Evolutionary conservation across 306 rosid genomes (phyloP).

Genomic region (Urtica urens): DNA sequence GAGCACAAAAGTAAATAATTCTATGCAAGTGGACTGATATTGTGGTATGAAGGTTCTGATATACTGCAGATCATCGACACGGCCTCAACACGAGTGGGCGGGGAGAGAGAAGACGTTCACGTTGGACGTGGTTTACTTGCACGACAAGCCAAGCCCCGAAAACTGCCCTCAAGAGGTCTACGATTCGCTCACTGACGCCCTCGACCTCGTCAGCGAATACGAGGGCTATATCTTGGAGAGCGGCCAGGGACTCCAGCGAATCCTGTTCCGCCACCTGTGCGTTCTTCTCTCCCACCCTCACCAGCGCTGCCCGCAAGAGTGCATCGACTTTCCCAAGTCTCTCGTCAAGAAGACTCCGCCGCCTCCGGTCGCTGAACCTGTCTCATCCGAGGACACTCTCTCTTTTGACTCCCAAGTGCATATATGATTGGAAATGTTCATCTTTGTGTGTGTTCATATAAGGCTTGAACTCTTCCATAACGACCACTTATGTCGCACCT

Average conservation of each 20-base stretch:
- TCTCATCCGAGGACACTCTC: no score
- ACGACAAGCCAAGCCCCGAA: conserved; percentile 89
- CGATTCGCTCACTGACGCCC: conserved; percentile 73
- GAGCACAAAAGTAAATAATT: no score
- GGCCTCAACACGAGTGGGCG: conserved; percentile 73
- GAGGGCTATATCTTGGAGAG: conserved; percentile 94
- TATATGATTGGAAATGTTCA: no score
- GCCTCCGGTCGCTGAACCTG: conserved; percentile 41
- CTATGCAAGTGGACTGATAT: conserved; percentile 28
- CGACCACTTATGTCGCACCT: no score
- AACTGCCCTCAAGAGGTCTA: conserved; percentile 90
- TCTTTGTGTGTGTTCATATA: no score
- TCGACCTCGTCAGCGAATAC: conserved; percentile 76
- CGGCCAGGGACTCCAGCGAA: conserved; percentile 67
- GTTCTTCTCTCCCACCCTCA: conserved; percentile 69
- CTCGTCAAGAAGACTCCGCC: conserved; percentile 48
- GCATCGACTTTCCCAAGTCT: conserved; percentile 66
- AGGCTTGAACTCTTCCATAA: no score
- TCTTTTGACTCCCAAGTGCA: no score
- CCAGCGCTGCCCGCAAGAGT: conserved; percentile 72
- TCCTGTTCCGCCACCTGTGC: conserved; percentile 57
- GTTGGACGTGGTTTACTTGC: conserved; percentile 86
- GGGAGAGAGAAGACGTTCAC: conserved; percentile 66
- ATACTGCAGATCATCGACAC: conserved; percentile 70
- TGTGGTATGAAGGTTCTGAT: conserved; percentile 49